Conservation (phyloP, 176 grass and related monocot genomes). For the Oryza australiensis region DNA sequence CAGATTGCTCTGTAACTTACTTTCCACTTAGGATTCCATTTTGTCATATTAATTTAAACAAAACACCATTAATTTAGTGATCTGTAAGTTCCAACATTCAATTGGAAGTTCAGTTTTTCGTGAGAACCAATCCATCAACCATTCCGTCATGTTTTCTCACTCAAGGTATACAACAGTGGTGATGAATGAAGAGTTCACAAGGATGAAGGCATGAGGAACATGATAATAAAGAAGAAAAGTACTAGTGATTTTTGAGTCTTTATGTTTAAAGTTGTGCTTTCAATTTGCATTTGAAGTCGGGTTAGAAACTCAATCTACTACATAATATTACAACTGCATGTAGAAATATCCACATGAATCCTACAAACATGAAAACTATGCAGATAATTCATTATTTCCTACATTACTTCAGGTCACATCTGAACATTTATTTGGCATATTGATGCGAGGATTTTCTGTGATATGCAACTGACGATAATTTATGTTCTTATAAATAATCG, state of each 20-base stretch:
- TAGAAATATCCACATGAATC: background rate
- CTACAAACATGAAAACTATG: background rate
- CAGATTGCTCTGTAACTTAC: background rate
- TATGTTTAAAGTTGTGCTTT: background rate
- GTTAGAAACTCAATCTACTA: background rate
- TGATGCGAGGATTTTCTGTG: slow-evolving; percentile 2
- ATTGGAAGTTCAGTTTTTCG: background rate
- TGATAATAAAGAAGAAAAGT: background rate
- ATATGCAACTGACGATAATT: background rate
- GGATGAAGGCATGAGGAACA: background rate
- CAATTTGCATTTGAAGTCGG: background rate
- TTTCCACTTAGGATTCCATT: slow-evolving; percentile 17
- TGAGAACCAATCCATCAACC: background rate
- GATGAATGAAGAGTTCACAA: background rate
- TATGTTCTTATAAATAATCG: slow-evolving; percentile 7
- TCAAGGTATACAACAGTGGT: background rate
- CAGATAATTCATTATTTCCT: background rate
- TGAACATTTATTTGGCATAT: slow-evolving; percentile 20
- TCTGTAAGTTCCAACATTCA: slow-evolving; percentile 23
- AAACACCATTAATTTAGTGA: background rate
- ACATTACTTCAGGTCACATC: background rate
- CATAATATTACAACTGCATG: background rate
- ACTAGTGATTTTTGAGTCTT: slow-evolving; percentile 3
- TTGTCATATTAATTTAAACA: background rate
- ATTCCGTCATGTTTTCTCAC: slow-evolving; percentile 5